Evolutionary conservation across 1,284 basidiomycete genomes (phyloP).

Genomic region (Cystobasidium slooffiae): DNA sequence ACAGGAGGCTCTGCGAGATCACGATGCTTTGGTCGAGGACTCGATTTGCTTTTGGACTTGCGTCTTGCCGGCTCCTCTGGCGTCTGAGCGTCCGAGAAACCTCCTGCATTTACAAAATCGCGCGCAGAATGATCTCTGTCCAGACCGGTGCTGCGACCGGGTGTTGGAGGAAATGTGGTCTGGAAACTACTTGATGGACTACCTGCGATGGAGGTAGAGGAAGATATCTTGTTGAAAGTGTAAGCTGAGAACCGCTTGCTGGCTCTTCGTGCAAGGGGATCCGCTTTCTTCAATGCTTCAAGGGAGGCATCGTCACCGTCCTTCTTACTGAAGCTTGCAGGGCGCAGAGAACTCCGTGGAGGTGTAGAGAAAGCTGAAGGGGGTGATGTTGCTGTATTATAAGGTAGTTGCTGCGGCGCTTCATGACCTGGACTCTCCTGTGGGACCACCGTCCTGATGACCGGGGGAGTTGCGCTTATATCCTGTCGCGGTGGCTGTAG

Average conservation of each 20-base stretch:
- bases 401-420: not conserved
- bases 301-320: constrained; percentile 68
- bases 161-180: constrained; percentile 30
- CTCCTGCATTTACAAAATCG: constrained; percentile 31
- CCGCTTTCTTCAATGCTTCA: constrained; percentile 82
- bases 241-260: constrained; percentile 97
- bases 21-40: constrained; percentile 14
- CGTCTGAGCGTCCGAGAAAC: constrained; percentile 26
- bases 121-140: constrained; percentile 29
- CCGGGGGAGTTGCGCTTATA: constrained; percentile 45
- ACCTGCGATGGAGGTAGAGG: constrained; percentile 21
- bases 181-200: constrained; percentile 33
- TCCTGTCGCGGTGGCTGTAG: constrained; percentile 48
- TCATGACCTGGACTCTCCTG: constrained; percentile 40
- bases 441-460: constrained; percentile 43
- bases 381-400: constrained; percentile 6
- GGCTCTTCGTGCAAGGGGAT: constrained; percentile 85
- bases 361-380: constrained; percentile 31
- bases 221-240: constrained; percentile 83
- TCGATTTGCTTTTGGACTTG: constrained; percentile 37
- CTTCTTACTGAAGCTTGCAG: not conserved
- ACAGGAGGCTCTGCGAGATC: constrained; percentile 26
- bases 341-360: constrained; percentile 32
- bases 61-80: constrained; percentile 7
- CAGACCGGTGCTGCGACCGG: constrained; percentile 8